Percentiles rank a stretch among this genome's conserved stretches.
Conservation (phyloP, 257 asterid genomes). For the Solanum gracilifrons region DNA sequence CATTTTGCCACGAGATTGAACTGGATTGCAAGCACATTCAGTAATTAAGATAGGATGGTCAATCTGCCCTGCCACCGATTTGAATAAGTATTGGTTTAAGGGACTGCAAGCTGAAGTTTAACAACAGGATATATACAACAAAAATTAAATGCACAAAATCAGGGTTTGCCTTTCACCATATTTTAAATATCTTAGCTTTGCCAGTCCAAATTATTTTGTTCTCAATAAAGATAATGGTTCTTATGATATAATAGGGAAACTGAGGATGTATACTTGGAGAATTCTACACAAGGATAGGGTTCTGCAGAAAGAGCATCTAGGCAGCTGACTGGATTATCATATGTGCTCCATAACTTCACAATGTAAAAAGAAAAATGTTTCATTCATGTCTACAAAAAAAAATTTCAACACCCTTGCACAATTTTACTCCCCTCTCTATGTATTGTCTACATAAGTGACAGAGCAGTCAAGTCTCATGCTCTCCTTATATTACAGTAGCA, state of each 20-base stretch:
- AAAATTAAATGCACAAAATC: background rate
- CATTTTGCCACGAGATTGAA: slow-evolving; percentile 94
- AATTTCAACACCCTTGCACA: background rate
- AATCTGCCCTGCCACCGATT: slow-evolving; percentile 57
- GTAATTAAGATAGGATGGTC: slow-evolving; percentile 92
- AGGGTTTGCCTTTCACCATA: background rate
- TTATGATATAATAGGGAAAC: background rate
- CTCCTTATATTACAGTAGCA: background rate
- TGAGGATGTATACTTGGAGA: background rate
- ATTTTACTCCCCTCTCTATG: background rate
- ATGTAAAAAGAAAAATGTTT: background rate
- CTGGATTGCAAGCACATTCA: slow-evolving; percentile 92
- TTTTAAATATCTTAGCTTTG: background rate
- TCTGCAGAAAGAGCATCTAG: background rate
- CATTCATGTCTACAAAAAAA: background rate
- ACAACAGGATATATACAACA: background rate
- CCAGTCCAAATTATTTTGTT: background rate
- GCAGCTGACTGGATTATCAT: background rate
- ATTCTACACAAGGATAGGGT: background rate
- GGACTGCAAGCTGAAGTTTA: background rate
- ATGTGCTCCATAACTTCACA: background rate
- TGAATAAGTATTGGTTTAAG: background rate
- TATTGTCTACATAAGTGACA: background rate
- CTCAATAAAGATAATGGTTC: background rate
- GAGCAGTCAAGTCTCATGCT: background rate